phyloP scores from a whole-genome alignment of 2,329 filamentous ascomycete genomes.

The Verticillium dahliae region DNA sequence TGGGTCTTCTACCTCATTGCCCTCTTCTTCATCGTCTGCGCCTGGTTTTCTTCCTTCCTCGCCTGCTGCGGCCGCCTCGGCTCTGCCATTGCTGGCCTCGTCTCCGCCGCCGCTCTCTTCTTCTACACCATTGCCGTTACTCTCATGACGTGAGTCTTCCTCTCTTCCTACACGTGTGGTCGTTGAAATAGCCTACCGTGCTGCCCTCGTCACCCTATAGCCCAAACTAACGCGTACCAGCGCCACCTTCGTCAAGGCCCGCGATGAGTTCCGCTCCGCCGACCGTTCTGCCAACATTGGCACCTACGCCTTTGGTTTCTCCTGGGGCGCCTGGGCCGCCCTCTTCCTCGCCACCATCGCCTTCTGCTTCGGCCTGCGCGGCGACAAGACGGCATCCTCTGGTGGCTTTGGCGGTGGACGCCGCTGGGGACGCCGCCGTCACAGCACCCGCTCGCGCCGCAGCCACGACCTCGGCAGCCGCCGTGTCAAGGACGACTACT shows the following conservation, averaged over 20 bases:
- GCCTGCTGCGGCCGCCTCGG: slow-evolving; percentile 67
- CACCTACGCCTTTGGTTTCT: slow-evolving; percentile 66
- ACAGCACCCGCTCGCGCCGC: slow-evolving; percentile 44
- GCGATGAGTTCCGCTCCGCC: slow-evolving; percentile 54
- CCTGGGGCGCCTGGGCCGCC: slow-evolving; percentile 64
- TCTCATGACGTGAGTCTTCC: slow-evolving; percentile 62
- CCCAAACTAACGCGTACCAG: slow-evolving; percentile 16
- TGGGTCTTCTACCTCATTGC: slow-evolving; percentile 87
- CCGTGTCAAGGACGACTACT: slow-evolving; percentile 66
- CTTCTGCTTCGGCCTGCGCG: slow-evolving; percentile 57
- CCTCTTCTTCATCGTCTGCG: slow-evolving; percentile 67
- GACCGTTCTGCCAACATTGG: slow-evolving; percentile 57
- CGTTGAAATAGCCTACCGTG: not conserved
- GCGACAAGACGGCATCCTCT: slow-evolving; percentile 32
- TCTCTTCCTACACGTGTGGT: not conserved
- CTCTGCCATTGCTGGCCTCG: slow-evolving; percentile 57
- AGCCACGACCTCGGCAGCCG: slow-evolving; percentile 49
- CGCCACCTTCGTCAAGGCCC: slow-evolving; percentile 60
- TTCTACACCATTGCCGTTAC: slow-evolving; percentile 61
- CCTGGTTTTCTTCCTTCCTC: slow-evolving; percentile 62
- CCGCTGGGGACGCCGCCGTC: slow-evolving; percentile 40
- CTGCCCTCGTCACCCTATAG: not conserved
- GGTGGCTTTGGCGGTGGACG: slow-evolving; percentile 25
- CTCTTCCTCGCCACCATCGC: slow-evolving; percentile 61
- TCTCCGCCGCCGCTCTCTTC: slow-evolving; percentile 55